These are phyloP conservation scores for Phytophthora colocasiae DNA, from an alignment of 352 stramenopile species.

Conservation along the genomic window DNA sequence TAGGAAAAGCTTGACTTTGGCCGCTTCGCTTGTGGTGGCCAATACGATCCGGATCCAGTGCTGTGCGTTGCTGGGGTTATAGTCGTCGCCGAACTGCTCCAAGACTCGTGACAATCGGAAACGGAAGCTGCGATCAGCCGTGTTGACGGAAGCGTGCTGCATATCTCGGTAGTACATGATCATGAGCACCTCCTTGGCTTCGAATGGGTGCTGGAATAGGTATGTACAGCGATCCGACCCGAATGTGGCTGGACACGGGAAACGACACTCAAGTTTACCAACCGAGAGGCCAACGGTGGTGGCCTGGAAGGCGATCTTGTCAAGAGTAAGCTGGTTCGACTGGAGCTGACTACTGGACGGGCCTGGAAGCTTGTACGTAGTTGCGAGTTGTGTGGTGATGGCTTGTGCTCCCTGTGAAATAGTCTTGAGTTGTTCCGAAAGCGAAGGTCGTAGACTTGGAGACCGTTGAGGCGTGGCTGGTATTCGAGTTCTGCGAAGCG, in stretches of 20 bases:
- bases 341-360: conserved; percentile 5
- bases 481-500: conserved; percentile 10
- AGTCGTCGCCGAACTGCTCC: conserved; percentile 72
- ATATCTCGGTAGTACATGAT: conserved; percentile 84
- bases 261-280: conserved; percentile 66
- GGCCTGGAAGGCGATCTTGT: conserved; percentile 40
- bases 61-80: conserved; percentile 62
- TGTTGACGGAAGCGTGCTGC: conserved; percentile 48
- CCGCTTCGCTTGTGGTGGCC: conserved; percentile 49
- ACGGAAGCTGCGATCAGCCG: conserved; percentile 48
- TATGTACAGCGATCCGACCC: conserved; percentile 60
- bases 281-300: conserved; percentile 62
- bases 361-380: conserved; percentile 45
- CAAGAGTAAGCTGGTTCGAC: neutral
- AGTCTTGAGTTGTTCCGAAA: conserved; percentile 68
- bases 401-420: conserved; percentile 60
- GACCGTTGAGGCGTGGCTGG: conserved; percentile 15
- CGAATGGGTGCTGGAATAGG: conserved; percentile 79
- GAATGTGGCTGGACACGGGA: conserved; percentile 68
- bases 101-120: conserved; percentile 56
- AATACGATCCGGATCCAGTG: conserved; percentile 66
- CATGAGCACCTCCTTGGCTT: conserved; percentile 72
- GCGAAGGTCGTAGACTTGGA: conserved; percentile 43
- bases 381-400: conserved; percentile 60
- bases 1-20: conserved; percentile 56